phyloP scores from a whole-genome alignment of 169 alveolate genomes.

The Plasmodium malariae region DNA sequence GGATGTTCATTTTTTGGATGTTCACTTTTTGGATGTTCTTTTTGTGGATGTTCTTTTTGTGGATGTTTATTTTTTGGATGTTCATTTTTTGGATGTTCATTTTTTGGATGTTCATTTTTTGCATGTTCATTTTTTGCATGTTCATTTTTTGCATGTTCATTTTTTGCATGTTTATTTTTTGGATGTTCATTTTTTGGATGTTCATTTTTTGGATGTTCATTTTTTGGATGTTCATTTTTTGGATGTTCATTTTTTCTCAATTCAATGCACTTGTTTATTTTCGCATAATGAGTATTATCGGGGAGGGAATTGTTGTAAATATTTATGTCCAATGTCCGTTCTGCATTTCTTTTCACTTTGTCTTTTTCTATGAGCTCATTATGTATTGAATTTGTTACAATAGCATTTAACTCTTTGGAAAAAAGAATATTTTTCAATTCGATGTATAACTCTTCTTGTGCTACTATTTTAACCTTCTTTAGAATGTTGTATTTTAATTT shows the following conservation, averaged over 20 bases:
- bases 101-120: too few relatives aligned
- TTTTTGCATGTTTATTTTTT: too few relatives aligned
- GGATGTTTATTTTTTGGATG: too few relatives aligned
- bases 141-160: too few relatives aligned
- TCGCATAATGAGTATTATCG: not conserved
- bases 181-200: not conserved
- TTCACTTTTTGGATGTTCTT: too few relatives aligned
- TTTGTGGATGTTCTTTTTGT: too few relatives aligned
- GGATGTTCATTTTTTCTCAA: not conserved
- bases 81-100: too few relatives aligned
- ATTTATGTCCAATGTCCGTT: not conserved
- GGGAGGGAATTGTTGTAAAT: not conserved
- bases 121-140: too few relatives aligned
- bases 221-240: not conserved
- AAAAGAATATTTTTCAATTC: slow-evolving; percentile 22
- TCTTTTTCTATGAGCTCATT: not conserved
- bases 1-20: too few relatives aligned
- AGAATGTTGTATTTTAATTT: slow-evolving; percentile 49
- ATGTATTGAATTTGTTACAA: slow-evolving; percentile 21
- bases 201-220: not conserved
- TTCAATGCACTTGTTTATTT: not conserved
- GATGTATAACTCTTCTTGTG: not conserved
- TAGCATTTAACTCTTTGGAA: slow-evolving; percentile 8
- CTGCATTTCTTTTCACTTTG: not conserved
- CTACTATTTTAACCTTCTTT: slow-evolving; percentile 20